phyloP scores from a whole-genome alignment of 345 rosid species.

The Rhodamnia rubescens region DNA sequence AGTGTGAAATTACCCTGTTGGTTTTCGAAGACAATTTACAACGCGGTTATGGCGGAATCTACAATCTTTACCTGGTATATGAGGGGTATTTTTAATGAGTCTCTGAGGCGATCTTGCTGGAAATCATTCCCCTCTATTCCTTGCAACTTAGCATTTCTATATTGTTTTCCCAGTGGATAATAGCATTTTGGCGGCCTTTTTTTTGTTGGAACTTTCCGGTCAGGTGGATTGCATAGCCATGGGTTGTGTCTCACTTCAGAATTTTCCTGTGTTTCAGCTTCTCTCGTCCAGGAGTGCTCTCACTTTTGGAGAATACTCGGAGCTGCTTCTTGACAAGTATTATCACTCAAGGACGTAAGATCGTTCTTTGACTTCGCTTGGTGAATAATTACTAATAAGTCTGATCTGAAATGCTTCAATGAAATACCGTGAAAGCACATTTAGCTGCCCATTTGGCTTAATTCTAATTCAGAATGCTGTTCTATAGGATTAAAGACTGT shows the following conservation, averaged over 20 bases:
- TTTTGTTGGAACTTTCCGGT: background rate
- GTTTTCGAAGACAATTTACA: background rate
- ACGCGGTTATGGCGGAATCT: background rate
- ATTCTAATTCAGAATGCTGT: background rate
- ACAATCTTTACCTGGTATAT: background rate
- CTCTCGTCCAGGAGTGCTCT: constrained; percentile 30
- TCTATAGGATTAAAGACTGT: background rate
- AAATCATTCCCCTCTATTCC: background rate
- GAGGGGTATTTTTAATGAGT: background rate
- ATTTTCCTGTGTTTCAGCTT: constrained; percentile 24
- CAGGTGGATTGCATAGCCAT: background rate
- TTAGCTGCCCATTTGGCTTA: background rate
- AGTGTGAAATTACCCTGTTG: background rate
- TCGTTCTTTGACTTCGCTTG: background rate
- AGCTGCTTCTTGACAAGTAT: constrained; percentile 67
- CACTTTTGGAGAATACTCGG: constrained; percentile 80
- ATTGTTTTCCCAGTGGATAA: background rate
- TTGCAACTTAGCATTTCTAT: background rate
- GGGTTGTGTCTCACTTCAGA: background rate
- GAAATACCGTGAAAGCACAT: background rate
- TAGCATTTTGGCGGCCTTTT: background rate
- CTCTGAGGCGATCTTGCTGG: background rate
- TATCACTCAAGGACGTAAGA: constrained; percentile 40
- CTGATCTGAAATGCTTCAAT: background rate
- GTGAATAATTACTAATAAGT: background rate